Conservation (phyloP, 352 stramenopile species). For the Globisporangium takayamanum region DNA sequence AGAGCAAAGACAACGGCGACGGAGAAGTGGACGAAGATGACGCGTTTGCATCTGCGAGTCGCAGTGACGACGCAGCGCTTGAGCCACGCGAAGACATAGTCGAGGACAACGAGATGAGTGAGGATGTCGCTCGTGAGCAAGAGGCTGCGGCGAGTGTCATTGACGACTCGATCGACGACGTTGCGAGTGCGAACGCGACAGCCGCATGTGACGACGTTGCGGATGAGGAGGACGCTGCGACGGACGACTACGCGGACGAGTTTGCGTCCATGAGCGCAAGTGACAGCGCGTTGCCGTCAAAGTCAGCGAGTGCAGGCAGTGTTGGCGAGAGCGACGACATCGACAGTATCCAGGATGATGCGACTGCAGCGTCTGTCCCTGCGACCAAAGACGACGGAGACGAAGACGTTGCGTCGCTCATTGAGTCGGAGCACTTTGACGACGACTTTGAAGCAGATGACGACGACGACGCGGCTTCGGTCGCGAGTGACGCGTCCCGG, state of each 20-base stretch:
- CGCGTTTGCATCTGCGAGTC: background rate
- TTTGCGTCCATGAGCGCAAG: slow-evolving; percentile 12
- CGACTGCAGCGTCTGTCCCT: background rate
- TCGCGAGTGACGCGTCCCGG: background rate
- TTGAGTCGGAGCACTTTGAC: slow-evolving; percentile 7
- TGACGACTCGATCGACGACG: background rate
- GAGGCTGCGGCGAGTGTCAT: background rate
- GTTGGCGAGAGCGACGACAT: background rate
- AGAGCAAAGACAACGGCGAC: background rate
- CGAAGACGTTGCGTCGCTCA: slow-evolving; percentile 5
- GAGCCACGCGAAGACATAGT: background rate
- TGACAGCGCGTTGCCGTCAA: background rate
- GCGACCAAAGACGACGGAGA: background rate
- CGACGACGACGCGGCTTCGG: background rate
- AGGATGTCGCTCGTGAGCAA: background rate
- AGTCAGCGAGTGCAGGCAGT: background rate
- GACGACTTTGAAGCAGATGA: slow-evolving; percentile 11
- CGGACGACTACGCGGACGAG: slow-evolving; percentile 11
- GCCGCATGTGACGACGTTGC: background rate
- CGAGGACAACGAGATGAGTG: background rate
- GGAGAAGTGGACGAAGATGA: background rate
- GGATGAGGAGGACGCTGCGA: background rate
- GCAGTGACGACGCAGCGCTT: background rate
- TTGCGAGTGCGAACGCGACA: background rate
- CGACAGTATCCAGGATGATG: background rate